Evolutionary conservation across 192 early-diverging fungal genomes (phyloP).

Genomic region (Coemansia sp.): DNA sequence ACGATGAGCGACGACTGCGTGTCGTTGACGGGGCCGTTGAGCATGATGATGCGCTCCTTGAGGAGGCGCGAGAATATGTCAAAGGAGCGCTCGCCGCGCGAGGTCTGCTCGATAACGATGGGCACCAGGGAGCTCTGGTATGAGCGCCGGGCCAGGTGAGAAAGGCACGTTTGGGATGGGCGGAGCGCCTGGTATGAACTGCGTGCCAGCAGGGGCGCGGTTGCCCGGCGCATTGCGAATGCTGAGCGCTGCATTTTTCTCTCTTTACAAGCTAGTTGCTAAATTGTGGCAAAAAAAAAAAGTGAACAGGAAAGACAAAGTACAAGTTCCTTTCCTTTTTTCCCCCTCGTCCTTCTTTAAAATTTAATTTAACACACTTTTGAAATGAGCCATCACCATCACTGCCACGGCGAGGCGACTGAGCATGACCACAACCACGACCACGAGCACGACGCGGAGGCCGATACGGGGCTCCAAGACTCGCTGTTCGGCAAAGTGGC

Average conservation of each 20-base stretch:
- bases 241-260: neutral
- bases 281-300: neutral
- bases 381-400: constrained; percentile 23
- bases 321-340: neutral
- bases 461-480: constrained; percentile 63
- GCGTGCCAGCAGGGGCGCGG: neutral
- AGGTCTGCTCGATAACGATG: constrained; percentile 59
- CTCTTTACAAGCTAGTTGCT: too few relatives aligned
- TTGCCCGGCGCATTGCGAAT: neutral
- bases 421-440: constrained; percentile 50
- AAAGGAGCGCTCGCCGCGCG: constrained; percentile 89
- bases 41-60: constrained; percentile 94
- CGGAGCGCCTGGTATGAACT: neutral
- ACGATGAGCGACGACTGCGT: too few relatives aligned
- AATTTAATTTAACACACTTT: neutral
- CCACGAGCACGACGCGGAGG: constrained; percentile 70
- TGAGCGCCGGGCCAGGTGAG: too few relatives aligned
- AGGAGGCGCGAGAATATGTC: constrained; percentile 97
- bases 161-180: too few relatives aligned
- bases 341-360: neutral
- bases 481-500: constrained; percentile 79
- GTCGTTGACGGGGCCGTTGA: constrained; percentile 92
- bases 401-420: constrained; percentile 55
- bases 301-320: neutral
- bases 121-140: constrained; percentile 33